Evolutionary conservation across 257 asterid species (phyloP).

Genomic region (Mentha longifolia): DNA sequence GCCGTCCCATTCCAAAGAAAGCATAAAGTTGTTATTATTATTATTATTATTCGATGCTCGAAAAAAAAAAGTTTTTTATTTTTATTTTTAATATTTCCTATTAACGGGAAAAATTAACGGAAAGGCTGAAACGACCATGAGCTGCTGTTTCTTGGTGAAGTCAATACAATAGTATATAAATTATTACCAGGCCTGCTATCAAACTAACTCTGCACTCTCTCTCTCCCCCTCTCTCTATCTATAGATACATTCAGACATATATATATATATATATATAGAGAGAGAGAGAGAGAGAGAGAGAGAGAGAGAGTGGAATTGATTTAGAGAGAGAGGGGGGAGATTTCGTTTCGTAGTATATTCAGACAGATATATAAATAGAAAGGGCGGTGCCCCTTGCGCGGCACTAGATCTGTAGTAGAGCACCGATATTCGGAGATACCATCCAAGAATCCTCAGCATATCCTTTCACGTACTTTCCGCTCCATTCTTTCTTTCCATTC

Average conservation of each 20-base stretch:
- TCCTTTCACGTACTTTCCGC: conserved; percentile 35
- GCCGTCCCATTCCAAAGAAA: no score
- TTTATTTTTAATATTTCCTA: no score
- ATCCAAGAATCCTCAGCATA: conserved; percentile 28
- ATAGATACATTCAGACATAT: not conserved
- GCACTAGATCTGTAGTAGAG: conserved; percentile 41
- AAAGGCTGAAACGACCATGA: not conserved
- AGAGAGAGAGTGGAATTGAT: conserved; percentile 14
- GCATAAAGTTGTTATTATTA: no score
- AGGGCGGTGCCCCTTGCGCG: conserved; percentile 3
- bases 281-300: no score
- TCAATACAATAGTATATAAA: not conserved
- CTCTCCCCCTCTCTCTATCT: not conserved
- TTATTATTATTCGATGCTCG: no score
- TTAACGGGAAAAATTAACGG: no score
- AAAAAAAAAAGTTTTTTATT: no score
- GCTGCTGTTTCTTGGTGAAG: not conserved
- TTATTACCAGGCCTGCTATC: conserved; percentile 28
- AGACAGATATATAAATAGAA: conserved; percentile 15
- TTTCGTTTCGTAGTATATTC: not conserved
- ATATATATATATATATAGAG: no score
- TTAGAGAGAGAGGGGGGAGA: conserved; percentile 2
- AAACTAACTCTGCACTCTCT: no score
- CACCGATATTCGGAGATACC: conserved; percentile 33
- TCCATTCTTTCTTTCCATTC: conserved; percentile 9